Base-by-base conservation (phyloP, 768 basidiomycete species). In the Mycena haematopus region DNA sequence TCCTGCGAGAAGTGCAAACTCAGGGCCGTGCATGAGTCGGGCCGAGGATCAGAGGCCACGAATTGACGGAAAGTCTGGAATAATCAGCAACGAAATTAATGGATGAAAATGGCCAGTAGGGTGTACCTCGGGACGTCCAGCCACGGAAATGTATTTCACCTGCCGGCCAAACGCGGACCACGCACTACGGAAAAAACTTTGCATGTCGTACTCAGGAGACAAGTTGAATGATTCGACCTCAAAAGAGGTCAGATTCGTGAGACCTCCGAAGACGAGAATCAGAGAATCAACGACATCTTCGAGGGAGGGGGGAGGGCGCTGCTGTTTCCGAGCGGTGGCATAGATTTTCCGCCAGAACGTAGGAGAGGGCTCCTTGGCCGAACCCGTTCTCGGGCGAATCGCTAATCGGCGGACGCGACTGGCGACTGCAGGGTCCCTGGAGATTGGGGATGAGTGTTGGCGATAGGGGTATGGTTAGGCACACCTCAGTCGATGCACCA, bases 191-290 rank as follows among this genome's bases (percentile, higher is more conserved):
- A 79, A 76, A 40, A 81, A 74, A 1, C 68, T 53, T 17, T 71
- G 62, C 15, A 79, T 59, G 52, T 78, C 68, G 56, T 76, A 69
- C 4, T 64, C 65, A 4, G 71, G 67, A 19, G 74, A 72, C 17
- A 75, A 57, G 52, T 79, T 75, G 79, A 78, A 80, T 6, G 77
- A 75, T 52, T 78, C 76, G n/a, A 82, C 70, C n/a, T 74, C 72
- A 36, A 82, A 76, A 1, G 73, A 66, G 21, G 67, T 68, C 58
- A 80, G 63, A 50, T 74, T 75, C 8, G 63, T 62, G 62, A 82
- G 69, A 15, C 63, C 60, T 13, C 36, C 36, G 22, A 80, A 68
- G 21, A 74, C 65, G 9, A 58, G 62, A 47, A 72, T 71, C 15
- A 80, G 65, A 25, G 66, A 60, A 54, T 76, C 67, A 21, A 78